Evolutionary conservation across 176 grass and related monocot genomes (phyloP).

Genomic region (Oryza glaberrima): DNA sequence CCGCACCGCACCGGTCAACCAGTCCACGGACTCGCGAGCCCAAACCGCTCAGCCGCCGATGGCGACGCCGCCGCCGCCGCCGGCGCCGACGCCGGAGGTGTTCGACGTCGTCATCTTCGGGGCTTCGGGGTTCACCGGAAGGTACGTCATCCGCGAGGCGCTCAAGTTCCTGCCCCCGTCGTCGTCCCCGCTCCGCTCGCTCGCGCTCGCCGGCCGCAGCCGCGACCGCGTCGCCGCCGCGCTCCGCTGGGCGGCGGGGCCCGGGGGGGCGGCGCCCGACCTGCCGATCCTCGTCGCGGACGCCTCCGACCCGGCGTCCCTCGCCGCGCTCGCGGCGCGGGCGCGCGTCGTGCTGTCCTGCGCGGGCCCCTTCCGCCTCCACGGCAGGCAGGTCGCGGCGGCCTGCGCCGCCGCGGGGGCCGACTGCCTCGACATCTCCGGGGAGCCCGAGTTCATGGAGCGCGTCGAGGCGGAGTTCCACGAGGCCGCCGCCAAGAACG

Average conservation of each 20-base stretch:
- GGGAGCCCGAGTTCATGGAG: conserved; percentile 96
- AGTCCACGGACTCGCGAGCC: not conserved
- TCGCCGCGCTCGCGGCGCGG: conserved; percentile 54
- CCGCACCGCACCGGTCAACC: too few relatives aligned
- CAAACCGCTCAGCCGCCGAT: not conserved
- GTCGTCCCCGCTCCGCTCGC: conserved; percentile 48
- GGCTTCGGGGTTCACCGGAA: conserved; percentile 90
- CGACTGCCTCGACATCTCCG: conserved; percentile 84
- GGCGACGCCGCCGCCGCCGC: conserved; percentile 35
- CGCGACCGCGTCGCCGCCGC: conserved; percentile 58
- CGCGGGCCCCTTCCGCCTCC: conserved; percentile 73
- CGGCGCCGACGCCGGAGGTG: conserved; percentile 30
- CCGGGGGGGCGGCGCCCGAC: conserved; percentile 24
- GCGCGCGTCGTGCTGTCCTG: conserved; percentile 66
- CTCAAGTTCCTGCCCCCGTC: conserved; percentile 65
- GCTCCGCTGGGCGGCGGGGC: conserved; percentile 62
- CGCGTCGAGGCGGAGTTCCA: conserved; percentile 71
- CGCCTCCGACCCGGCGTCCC: conserved; percentile 61
- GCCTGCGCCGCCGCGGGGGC: conserved; percentile 61
- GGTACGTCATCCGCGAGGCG: conserved; percentile 82
- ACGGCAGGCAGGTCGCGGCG: conserved; percentile 64
- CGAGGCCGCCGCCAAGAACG: conserved; percentile 43
- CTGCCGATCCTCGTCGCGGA: conserved; percentile 71
- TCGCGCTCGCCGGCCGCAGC: conserved; percentile 76
- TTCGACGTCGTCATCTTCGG: conserved; percentile 91